A percentile compares a stretch with the other conserved stretches of the same genome.
phyloP scores from a whole-genome alignment of 1,139 yeast genomes.

The Suhomyces choctaworum region DNA sequence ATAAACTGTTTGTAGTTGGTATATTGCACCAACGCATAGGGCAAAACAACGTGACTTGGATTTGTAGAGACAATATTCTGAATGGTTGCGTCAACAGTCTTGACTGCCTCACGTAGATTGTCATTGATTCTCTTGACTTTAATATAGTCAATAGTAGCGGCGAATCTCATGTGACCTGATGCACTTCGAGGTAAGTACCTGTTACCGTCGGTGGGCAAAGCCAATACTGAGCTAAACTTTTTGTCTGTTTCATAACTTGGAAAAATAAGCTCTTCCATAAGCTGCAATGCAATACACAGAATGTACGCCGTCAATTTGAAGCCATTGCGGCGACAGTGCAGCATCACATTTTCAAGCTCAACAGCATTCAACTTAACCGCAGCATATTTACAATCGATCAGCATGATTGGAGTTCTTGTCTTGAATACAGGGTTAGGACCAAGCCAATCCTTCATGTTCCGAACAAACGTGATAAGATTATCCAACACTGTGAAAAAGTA shows the following conservation, averaged over 20 bases:
- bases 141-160: constrained; percentile 22
- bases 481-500: too few species aligned
- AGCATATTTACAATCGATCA: constrained; percentile 9
- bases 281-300: constrained; percentile 12
- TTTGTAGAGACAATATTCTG: not conserved
- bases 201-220: constrained; percentile 16
- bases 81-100: not conserved
- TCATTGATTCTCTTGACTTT: constrained; percentile 17
- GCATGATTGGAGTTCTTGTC: not conserved
- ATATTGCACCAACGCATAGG: constrained; percentile 13
- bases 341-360: constrained; percentile 4
- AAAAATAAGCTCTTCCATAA: constrained; percentile 9
- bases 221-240: constrained; percentile 11
- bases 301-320: constrained; percentile 16
- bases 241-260: constrained; percentile 3
- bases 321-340: constrained; percentile 9
- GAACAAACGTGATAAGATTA: constrained; percentile 1
- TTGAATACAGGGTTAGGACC: constrained; percentile 5
- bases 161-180: constrained; percentile 22
- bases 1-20: constrained; percentile 17
- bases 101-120: not conserved
- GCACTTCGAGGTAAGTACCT: constrained; percentile 13
- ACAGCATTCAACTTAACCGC: constrained; percentile 13
- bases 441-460: constrained; percentile 1
- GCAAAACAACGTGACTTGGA: not conserved